phyloP scores from a whole-genome alignment of 306 rosid species.

The Lathyrus oleraceus region DNA sequence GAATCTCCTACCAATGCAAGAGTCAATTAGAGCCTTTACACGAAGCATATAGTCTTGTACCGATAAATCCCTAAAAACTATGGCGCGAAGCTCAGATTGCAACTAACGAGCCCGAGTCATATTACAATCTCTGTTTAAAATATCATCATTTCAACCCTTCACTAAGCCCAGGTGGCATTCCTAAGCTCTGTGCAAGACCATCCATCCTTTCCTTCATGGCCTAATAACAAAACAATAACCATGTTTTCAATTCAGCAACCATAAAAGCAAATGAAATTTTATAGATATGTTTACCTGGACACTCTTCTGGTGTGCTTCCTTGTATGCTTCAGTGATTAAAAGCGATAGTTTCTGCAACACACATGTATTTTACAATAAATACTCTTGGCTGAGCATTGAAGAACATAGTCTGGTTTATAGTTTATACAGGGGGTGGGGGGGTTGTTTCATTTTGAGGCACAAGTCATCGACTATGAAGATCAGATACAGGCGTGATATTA shows the following conservation, averaged over 20 bases:
- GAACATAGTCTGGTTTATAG: not conserved
- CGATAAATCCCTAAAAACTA: too few species aligned
- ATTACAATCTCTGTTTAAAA: not conserved
- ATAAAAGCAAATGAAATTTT: conserved; percentile 10
- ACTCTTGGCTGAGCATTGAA: not conserved
- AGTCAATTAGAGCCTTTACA: too few species aligned
- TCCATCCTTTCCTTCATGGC: conserved; percentile 64
- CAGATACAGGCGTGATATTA: too few species aligned
- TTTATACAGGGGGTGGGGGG: not conserved
- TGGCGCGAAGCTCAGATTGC: too few species aligned
- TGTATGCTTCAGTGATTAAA: conserved; percentile 84
- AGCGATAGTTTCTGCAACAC: conserved; percentile 72
- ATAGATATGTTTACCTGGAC: conserved; percentile 51
- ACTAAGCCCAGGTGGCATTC: conserved; percentile 55
- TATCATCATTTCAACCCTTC: conserved; percentile 52
- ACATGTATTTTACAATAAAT: not conserved
- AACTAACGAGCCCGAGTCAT: too few species aligned
- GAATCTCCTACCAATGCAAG: too few species aligned
- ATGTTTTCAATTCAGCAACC: conserved; percentile 17
- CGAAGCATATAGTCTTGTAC: too few species aligned
- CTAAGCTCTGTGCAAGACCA: conserved; percentile 56
- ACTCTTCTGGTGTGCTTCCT: conserved; percentile 84
- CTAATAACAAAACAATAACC: conserved; percentile 37
- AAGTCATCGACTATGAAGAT: not conserved
- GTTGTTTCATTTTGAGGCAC: not conserved